Percentiles rank a stretch among this genome's conserved stretches.
These are phyloP conservation scores for Phaeotremella skinneri DNA, from an alignment of 768 basidiomycete species.

Conservation along the genomic window DNA sequence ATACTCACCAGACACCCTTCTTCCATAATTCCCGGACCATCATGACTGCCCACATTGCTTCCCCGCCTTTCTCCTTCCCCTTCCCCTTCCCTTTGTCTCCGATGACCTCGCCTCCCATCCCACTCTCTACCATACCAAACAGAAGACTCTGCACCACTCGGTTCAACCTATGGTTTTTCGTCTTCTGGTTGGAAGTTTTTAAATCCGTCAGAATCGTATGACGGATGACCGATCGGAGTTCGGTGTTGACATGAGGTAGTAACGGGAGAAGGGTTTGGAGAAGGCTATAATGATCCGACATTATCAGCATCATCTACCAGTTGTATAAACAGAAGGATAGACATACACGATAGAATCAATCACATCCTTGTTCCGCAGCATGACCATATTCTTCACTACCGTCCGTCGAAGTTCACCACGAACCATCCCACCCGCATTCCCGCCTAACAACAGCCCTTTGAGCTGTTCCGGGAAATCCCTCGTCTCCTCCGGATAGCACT, in stretches of 20 bases:
- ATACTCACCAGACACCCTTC: constrained; percentile 77
- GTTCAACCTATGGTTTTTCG: constrained; percentile 94
- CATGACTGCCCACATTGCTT: constrained; percentile 97
- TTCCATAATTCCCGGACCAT: constrained; percentile 91
- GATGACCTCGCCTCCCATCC: constrained; percentile 74
- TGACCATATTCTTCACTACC: constrained; percentile 84
- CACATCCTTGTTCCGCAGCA: constrained; percentile 88
- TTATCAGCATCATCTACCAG: neutral
- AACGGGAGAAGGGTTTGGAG: constrained; percentile 90
- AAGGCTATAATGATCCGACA: constrained; percentile 59
- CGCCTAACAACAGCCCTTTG: constrained; percentile 69
- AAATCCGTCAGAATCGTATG: constrained; percentile 95
- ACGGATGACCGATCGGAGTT: constrained; percentile 79
- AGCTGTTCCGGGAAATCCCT: constrained; percentile 79
- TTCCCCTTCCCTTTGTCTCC: constrained; percentile 70
- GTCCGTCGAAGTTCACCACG: constrained; percentile 63
- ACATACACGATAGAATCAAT: constrained; percentile 88
- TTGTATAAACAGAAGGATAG: neutral
- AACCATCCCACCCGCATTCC: constrained; percentile 29
- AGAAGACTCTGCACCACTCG: constrained; percentile 92
- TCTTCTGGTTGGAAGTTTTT: constrained; percentile 77
- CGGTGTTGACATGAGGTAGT: constrained; percentile 85
- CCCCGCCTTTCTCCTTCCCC: constrained; percentile 60
- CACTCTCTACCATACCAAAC: constrained; percentile 92
- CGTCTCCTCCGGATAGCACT: constrained; percentile 90